Base-by-base conservation (phyloP, 306 rosid genomes). In the Cicer arietinum region DNA sequence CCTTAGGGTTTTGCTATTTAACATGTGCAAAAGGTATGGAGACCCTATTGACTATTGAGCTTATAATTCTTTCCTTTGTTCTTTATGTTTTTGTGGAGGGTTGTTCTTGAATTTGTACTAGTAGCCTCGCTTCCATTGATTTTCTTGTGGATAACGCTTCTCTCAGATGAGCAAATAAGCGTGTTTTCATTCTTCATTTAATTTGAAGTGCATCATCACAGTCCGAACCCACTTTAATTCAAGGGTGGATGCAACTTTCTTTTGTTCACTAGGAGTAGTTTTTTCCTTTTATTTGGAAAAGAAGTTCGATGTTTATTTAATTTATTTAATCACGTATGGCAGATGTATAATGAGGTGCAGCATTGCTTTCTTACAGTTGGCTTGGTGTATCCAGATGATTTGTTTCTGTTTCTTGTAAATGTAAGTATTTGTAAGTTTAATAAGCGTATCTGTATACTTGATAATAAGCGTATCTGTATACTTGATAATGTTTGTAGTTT, bases 281-380 rank as follows among this genome's bases (percentile, higher is more conserved):
- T 59, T 67, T 47, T 58, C 63, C 35, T 67, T 46, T 45, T 59
- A 22, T 73, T 50, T 67, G 17, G 8, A 39, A 37, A 65, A 54
- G 50, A 61, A 9, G 16, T 71, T 65, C 18, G 59, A 57, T 59
- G 39, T 69, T 42, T 59, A 39, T 69, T 42, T 72, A 51, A 47
- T 52, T 44, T 76, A 65, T 71, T 53, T 25, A 78, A 47, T 58
- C 67, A 53, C 71, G 75, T 82, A 71, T 80, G 74, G 13, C 96
- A 94, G 98, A 87, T 94, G 59, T 94, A 94, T 81, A 94, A 94
- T 83, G 97, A 94, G 84, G 91, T 94, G 76, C 98, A 94, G 77
- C 97, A 79, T 73, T 94, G 98, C 90, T 94, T 91, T 89, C 92
- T 94, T 80, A 87, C 96, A 42, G 94, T 90, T 71, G 98, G 98